Conservation (phyloP, 371 early-diverging fungal species). For the Mortierella polycephala region DNA sequence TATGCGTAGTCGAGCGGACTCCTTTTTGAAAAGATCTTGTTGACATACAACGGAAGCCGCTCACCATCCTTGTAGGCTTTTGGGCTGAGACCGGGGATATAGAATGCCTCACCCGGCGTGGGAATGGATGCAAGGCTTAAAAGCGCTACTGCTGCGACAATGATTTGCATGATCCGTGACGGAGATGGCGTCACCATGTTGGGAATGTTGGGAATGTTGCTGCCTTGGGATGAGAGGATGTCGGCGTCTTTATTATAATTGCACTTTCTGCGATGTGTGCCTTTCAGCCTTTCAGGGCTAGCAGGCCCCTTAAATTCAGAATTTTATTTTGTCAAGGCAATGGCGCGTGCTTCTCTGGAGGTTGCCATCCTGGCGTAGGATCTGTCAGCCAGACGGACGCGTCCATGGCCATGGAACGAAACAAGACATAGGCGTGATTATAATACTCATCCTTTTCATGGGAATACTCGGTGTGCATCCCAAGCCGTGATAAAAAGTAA, state of each 20-base stretch:
- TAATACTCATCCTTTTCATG: slow-evolving; percentile 20
- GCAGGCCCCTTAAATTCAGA: no score
- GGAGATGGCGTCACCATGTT: no score
- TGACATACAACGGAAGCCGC: slow-evolving; percentile 74
- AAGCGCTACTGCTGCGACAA: slow-evolving; percentile 16
- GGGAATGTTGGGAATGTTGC: no score
- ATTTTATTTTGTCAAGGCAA: no score
- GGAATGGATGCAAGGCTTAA: slow-evolving; percentile 15
- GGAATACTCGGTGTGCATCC: slow-evolving; percentile 12
- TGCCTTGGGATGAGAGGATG: no score
- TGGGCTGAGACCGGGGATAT: slow-evolving; percentile 82
- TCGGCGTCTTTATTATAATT: no score
- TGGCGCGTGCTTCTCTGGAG: background rate
- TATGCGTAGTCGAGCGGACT: slow-evolving; percentile 80
- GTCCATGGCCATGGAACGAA: slow-evolving; percentile 29
- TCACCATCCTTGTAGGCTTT: slow-evolving; percentile 68
- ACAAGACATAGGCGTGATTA: slow-evolving; percentile 17
- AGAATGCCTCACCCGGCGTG: slow-evolving; percentile 60
- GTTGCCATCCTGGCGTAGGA: slow-evolving; percentile 7
- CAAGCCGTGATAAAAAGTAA: slow-evolving; percentile 25
- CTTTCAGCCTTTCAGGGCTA: no score
- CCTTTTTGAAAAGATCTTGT: slow-evolving; percentile 60
- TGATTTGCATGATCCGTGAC: no score
- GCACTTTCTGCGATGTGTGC: no score
- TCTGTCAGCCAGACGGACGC: slow-evolving; percentile 28